Percentiles rank a stretch among this genome's conserved stretches.
phyloP scores from a whole-genome alignment of 352 stramenopile genomes.

The Globisporangium orthogonon region DNA sequence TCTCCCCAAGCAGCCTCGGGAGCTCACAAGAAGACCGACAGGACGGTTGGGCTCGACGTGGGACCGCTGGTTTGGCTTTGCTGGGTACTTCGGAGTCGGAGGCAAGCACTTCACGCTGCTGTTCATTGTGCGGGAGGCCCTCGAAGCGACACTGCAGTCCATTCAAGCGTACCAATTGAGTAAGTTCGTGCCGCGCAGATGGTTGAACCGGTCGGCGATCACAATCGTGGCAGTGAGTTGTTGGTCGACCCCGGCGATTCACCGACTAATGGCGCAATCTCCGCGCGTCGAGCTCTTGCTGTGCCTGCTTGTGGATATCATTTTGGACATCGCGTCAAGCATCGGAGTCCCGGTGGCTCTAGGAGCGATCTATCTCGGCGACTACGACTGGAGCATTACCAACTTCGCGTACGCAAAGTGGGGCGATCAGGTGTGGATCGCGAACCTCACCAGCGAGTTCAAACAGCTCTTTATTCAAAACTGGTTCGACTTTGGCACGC shows the following conservation, averaged over 20 bases:
- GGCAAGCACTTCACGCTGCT: slow-evolving; percentile 8
- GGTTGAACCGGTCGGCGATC: slow-evolving; percentile 3
- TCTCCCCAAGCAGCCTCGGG: neutral
- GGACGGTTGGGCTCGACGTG: neutral
- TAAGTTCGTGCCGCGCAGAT: slow-evolving; percentile 1
- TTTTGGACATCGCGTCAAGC: slow-evolving; percentile 6
- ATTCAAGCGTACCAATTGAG: slow-evolving; percentile 12
- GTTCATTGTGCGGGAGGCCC: slow-evolving; percentile 10
- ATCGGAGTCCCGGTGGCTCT: neutral
- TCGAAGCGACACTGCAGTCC: slow-evolving; percentile 13
- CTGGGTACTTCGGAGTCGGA: slow-evolving; percentile 7
- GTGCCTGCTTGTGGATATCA: slow-evolving; percentile 5
- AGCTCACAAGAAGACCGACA: neutral
- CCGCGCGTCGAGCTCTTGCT: slow-evolving; percentile 1
- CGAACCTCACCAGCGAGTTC: slow-evolving; percentile 10
- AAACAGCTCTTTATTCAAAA: slow-evolving; percentile 8
- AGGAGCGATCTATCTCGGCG: neutral
- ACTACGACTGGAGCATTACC: neutral
- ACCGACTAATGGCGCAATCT: neutral
- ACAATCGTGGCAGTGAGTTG: slow-evolving; percentile 1
- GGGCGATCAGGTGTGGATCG: neutral
- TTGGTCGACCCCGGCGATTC: slow-evolving; percentile 7
- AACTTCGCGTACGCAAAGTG: neutral
- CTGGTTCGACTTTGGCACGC: slow-evolving; percentile 6
- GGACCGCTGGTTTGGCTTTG: slow-evolving; percentile 4